Conservation (phyloP, 2,329 filamentous ascomycete species). For the Rutstroemia sydowiana region DNA sequence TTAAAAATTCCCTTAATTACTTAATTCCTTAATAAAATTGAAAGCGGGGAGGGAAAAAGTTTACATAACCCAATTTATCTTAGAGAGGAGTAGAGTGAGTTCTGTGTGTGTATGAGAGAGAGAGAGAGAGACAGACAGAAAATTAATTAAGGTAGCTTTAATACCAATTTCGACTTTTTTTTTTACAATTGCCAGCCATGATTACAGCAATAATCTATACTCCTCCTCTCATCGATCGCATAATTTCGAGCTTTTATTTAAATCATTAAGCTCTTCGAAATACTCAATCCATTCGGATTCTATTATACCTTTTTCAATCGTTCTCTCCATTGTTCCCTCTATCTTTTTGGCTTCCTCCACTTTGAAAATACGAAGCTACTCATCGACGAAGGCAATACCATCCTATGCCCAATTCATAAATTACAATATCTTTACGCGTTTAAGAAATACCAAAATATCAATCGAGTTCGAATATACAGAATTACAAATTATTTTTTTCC, state of each 20-base stretch:
- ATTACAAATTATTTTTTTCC: background rate
- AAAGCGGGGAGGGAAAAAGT: too few relatives aligned
- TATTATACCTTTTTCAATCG: background rate
- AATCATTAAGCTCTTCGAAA: slow-evolving; percentile 2
- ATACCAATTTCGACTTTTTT: slow-evolving; percentile 2
- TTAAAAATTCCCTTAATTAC: too few relatives aligned
- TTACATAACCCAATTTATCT: too few relatives aligned
- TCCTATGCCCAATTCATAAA: slow-evolving; percentile 14
- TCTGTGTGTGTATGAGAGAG: too few relatives aligned
- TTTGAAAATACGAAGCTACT: slow-evolving; percentile 6
- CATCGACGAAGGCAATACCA: slow-evolving; percentile 6
- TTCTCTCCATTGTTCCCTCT: slow-evolving; percentile 12
- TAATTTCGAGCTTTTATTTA: background rate
- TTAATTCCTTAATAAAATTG: too few relatives aligned
- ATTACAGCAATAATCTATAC: slow-evolving; percentile 9
- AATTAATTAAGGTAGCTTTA: background rate
- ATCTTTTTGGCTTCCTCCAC: slow-evolving; percentile 5
- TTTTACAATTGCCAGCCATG: slow-evolving; percentile 5
- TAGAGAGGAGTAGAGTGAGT: too few relatives aligned
- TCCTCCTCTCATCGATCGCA: slow-evolving; percentile 1
- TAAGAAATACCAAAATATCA: background rate
- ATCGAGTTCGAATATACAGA: background rate
- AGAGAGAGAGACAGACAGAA: background rate
- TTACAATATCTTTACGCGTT: slow-evolving; percentile 1
- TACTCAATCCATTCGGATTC: too few relatives aligned